phyloP scores from a whole-genome alignment of 2,329 filamentous ascomycete species.

The Cordyceps farinosa region DNA sequence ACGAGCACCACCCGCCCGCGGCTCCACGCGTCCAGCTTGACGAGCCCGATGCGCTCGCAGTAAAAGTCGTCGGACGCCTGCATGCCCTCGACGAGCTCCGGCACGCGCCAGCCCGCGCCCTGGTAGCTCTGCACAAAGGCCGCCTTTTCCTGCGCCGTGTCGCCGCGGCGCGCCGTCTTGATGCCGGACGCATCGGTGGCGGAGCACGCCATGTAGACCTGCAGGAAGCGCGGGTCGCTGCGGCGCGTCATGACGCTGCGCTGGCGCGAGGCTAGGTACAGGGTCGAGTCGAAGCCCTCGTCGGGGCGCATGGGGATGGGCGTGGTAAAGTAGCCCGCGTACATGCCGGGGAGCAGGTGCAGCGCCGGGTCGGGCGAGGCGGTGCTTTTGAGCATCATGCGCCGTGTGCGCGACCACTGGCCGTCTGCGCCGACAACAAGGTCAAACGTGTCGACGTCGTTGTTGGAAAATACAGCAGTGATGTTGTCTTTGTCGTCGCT shows the following conservation, averaged over 20 bases:
- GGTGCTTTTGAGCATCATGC: slow-evolving; percentile 34
- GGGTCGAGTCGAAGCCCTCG: slow-evolving; percentile 30
- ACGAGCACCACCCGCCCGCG: slow-evolving; percentile 46
- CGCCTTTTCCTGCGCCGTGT: slow-evolving; percentile 37
- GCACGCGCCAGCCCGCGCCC: slow-evolving; percentile 40
- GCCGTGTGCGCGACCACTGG: slow-evolving; percentile 46
- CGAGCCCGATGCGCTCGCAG: slow-evolving; percentile 40
- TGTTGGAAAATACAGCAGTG: slow-evolving; percentile 41
- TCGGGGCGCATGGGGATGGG: slow-evolving; percentile 27
- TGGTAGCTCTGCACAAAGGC: slow-evolving; percentile 36
- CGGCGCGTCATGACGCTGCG: slow-evolving; percentile 40
- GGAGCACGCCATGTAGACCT: slow-evolving; percentile 36
- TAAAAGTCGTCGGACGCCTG: slow-evolving; percentile 44
- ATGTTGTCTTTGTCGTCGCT: slow-evolving; percentile 31
- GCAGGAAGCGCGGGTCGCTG: slow-evolving; percentile 34
- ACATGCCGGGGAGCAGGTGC: slow-evolving; percentile 24
- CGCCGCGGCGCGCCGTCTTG: slow-evolving; percentile 25
- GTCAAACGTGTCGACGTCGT: slow-evolving; percentile 42
- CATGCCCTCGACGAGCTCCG: slow-evolving; percentile 42
- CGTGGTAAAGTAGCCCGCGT: slow-evolving; percentile 34
- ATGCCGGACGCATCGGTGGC: slow-evolving; percentile 20
- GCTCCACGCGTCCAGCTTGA: slow-evolving; percentile 43
- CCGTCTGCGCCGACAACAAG: slow-evolving; percentile 56
- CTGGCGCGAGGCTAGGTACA: slow-evolving; percentile 34
- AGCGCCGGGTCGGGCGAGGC: slow-evolving; percentile 21